phyloP scores from a whole-genome alignment of 2,329 filamentous ascomycete genomes.

The Gaeumannomyces tritici region DNA sequence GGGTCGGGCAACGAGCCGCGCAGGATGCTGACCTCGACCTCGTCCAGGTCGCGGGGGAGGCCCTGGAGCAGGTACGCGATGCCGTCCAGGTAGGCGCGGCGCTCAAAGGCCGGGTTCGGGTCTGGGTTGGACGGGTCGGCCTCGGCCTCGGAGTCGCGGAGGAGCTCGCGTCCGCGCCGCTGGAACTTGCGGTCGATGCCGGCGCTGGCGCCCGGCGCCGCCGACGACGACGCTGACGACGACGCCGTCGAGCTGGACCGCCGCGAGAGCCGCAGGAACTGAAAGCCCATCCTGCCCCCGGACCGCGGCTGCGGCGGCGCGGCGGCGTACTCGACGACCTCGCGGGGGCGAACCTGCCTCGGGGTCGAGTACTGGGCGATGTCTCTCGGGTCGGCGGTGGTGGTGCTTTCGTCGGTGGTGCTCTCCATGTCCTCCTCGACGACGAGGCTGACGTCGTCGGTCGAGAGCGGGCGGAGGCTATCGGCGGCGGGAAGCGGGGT shows the following conservation, averaged over 20 bases:
- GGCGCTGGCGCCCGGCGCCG: neutral
- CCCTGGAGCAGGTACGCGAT: constrained; percentile 52
- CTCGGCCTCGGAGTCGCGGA: constrained; percentile 4
- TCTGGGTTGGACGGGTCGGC: constrained; percentile 2
- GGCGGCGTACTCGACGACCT: neutral
- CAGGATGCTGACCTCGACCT: constrained; percentile 41
- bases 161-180: constrained; percentile 1
- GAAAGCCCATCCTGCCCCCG: neutral
- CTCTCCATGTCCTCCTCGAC: constrained; percentile 3
- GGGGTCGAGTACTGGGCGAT: neutral
- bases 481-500: neutral
- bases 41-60: constrained; percentile 45
- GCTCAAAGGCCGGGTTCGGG: constrained; percentile 27
- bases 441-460: constrained; percentile 2
- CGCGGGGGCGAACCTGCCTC: neutral
- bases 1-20: constrained; percentile 36
- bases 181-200: constrained; percentile 5
- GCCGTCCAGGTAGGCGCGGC: constrained; percentile 54
- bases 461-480: neutral
- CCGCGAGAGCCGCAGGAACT: constrained; percentile 1
- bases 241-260: neutral
- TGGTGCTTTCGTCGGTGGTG: neutral
- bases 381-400: constrained; percentile 1
- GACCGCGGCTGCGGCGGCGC: neutral
- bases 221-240: neutral